Conservation (phyloP, 2,329 filamentous ascomycete genomes). For the Scedosporium minutisporum region DNA sequence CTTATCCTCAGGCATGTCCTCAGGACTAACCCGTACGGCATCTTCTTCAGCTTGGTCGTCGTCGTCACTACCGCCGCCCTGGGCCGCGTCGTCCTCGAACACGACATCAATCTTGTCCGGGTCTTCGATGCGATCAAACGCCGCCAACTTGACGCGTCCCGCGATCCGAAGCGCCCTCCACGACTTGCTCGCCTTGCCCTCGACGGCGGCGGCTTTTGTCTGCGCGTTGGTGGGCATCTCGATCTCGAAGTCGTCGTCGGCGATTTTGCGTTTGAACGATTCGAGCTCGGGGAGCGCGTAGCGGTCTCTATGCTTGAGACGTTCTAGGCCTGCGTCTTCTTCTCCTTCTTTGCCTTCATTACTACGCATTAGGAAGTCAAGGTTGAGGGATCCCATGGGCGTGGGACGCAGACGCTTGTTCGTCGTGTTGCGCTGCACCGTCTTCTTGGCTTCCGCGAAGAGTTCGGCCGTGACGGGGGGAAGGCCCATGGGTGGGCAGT, state of each 20-base stretch:
- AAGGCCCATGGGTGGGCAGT: conserved; percentile 76
- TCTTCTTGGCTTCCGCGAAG: conserved; percentile 59
- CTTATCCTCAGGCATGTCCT: conserved; percentile 34
- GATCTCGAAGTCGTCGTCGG: conserved; percentile 74
- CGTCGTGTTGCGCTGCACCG: conserved; percentile 55
- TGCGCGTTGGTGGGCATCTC: conserved; percentile 63
- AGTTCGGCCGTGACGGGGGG: conserved; percentile 59
- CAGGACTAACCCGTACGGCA: conserved; percentile 15
- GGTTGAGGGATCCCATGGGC: conserved; percentile 62
- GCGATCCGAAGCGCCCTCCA: conserved; percentile 85
- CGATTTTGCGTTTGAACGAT: conserved; percentile 63
- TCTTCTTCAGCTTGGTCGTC: conserved; percentile 26
- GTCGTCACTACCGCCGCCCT: conserved; percentile 23
- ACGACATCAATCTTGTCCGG: conserved; percentile 58
- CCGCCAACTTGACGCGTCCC: conserved; percentile 59
- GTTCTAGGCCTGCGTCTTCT: conserved; percentile 50
- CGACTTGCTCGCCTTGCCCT: conserved; percentile 75
- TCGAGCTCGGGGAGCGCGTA: conserved; percentile 61
- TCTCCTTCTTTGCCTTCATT: conserved; percentile 46
- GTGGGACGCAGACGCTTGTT: conserved; percentile 61
- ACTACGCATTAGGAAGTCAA: conserved; percentile 56
- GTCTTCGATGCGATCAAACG: conserved; percentile 83
- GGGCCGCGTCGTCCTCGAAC: conserved; percentile 33
- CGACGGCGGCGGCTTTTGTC: conserved; percentile 45
- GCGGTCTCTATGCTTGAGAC: conserved; percentile 55